phyloP scores from a whole-genome alignment of 2,329 filamentous ascomycete genomes.

The Colletotrichum tanaceti region DNA sequence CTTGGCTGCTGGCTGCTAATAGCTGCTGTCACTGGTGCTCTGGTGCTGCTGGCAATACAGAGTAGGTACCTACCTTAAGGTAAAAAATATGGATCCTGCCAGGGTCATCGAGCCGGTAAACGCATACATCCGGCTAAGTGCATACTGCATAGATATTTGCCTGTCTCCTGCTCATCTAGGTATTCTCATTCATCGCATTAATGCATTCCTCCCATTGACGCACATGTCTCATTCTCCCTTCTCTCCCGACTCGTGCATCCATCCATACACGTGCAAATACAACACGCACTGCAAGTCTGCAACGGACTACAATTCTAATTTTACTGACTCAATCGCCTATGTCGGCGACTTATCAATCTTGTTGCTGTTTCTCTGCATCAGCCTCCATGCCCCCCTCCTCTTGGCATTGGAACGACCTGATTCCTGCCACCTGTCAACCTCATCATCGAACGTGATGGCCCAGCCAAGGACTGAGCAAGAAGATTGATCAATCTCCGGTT shows the following conservation, averaged over 20 bases:
- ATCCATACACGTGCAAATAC: too few relatives aligned
- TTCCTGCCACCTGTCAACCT: background rate
- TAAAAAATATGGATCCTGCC: too few relatives aligned
- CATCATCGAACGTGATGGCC: background rate
- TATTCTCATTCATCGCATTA: background rate
- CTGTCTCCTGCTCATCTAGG: too few relatives aligned
- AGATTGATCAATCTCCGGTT: background rate
- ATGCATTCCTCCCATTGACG: background rate
- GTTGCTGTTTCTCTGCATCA: background rate
- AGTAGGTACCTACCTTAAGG: too few relatives aligned
- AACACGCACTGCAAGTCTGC: too few relatives aligned
- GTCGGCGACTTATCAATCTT: background rate
- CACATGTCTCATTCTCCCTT: background rate
- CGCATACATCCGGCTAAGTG: background rate
- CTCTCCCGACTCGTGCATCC: background rate
- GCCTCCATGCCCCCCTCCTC: background rate
- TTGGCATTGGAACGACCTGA: background rate
- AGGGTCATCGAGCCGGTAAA: background rate
- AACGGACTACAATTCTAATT: background rate
- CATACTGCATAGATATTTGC: background rate
- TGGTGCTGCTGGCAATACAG: too few relatives aligned
- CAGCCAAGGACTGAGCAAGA: background rate
- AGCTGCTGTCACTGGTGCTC: too few relatives aligned
- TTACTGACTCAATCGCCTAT: background rate
- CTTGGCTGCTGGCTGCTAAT: too few relatives aligned